Conservation (phyloP, 352 stramenopile species). For the Plasmopara halstedii region DNA sequence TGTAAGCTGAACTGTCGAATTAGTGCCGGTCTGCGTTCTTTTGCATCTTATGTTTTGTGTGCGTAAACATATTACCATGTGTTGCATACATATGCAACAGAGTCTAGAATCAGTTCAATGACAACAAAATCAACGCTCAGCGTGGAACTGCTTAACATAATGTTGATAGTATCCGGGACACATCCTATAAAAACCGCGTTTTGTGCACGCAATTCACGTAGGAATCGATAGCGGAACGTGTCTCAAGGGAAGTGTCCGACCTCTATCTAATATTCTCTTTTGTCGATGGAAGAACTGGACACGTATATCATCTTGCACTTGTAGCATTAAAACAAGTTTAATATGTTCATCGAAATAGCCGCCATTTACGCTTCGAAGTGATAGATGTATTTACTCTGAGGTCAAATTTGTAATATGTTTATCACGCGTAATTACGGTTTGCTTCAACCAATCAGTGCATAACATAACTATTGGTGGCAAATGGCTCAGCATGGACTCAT, state of each 20-base stretch:
- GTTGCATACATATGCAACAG: background rate
- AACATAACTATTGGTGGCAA: constrained; percentile 15
- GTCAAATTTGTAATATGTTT: too few species aligned
- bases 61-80: too few species aligned
- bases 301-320: constrained; percentile 21
- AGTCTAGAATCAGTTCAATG: background rate
- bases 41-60: background rate
- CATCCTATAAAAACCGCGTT: too few species aligned
- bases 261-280: background rate
- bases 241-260: background rate
- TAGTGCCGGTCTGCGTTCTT: too few species aligned
- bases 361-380: too few species aligned
- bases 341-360: background rate
- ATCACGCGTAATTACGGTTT: constrained; percentile 8
- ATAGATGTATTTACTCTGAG: too few species aligned
- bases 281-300: constrained; percentile 5
- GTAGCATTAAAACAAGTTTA: constrained; percentile 5
- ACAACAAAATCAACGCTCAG: background rate
- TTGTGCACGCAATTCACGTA: background rate
- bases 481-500: background rate
- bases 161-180: background rate
- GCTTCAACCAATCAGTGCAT: constrained; percentile 5
- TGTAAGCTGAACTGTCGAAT: too few species aligned
- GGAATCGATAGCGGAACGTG: too few species aligned
- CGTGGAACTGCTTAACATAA: background rate